Base-by-base conservation (phyloP, 1,284 basidiomycete species). In the Fomitopsis pinicola region DNA sequence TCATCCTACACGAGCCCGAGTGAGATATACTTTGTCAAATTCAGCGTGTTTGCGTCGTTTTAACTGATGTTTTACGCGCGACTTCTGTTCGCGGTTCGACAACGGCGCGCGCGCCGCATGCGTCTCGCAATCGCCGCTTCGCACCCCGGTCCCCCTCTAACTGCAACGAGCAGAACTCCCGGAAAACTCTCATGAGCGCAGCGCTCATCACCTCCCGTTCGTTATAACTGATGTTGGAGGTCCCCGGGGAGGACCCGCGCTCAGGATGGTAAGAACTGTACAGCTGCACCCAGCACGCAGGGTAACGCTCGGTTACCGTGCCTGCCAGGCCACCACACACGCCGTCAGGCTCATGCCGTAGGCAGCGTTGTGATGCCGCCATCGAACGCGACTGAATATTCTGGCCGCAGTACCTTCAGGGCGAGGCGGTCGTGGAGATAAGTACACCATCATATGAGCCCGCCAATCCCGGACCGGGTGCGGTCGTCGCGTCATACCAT, bases 111-210 rank as follows among this genome's bases (percentile, higher is more conserved):
- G 7, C 33, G 33, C 36, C 36, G 35, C 52, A 22, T 36, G 52
- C 35, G 35, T 38, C 33, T 54, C 52, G 19, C 48, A 54, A 54
- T 22, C 52, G 52, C 52, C 52, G 52, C 52, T 7, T 9, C 52
- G 33, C 52, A 54, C 52, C n/a, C 52, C 52, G 52, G 52, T 54
- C 52, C 52, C 52, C 35, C 52, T 54, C 35, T 54, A 54, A 38
- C 52, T 38, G 52, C 52, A 54, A 36, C 52, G 35, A 38, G 52
- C 35, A 50, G 28, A 50, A 15, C 44, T 22, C 19, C 26, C 44
- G 19, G 9, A 17, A 28, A 46, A 54, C n/a, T 54, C 52, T 54
- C 52, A 54, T 33, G n/a, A 17, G 17, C 35, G 52, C 52, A 30
- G 35, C 52, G 52, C 35, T 38, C 52, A 38, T 54, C 52, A 53